Evolutionary conservation across 176 grass and related monocot species (phyloP).

Genomic region (Eragrostis curvula): DNA sequence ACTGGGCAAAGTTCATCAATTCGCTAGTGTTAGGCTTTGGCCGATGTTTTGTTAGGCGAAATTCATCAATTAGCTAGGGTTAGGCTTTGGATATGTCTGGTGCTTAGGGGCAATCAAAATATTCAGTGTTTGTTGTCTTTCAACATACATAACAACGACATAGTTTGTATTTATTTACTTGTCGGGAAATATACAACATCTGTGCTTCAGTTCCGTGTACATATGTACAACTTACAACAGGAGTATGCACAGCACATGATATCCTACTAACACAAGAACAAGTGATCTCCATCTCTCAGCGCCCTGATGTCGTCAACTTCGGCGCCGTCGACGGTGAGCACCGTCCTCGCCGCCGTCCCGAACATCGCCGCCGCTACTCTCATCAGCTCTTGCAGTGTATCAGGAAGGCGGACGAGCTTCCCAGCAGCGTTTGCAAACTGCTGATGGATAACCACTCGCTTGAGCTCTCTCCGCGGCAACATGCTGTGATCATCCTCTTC

Average conservation of each 20-base stretch:
- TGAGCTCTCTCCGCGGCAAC: not conserved
- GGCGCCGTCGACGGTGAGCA: conserved; percentile 47
- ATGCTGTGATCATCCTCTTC: not conserved
- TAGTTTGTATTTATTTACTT: not conserved
- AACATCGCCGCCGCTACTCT: conserved; percentile 23
- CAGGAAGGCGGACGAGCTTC: conserved; percentile 42
- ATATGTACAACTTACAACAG: not conserved
- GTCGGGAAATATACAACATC: too few relatives aligned
- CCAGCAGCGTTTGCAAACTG: not conserved
- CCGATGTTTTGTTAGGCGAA: too few relatives aligned
- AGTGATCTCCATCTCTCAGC: conserved; percentile 56
- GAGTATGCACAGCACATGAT: not conserved
- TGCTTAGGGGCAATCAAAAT: too few relatives aligned
- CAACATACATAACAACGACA: not conserved
- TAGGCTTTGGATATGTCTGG: too few relatives aligned
- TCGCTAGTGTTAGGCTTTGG: too few relatives aligned
- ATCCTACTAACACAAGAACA: conserved; percentile 36
- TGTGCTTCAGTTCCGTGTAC: too few relatives aligned
- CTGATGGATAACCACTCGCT: conserved; percentile 34
- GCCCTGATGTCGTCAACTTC: conserved; percentile 51
- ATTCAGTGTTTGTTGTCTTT: too few relatives aligned
- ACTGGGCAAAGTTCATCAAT: too few relatives aligned
- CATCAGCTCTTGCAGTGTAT: conserved; percentile 38
- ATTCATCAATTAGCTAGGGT: too few relatives aligned
- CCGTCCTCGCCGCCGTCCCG: conserved; percentile 20